phyloP scores from a whole-genome alignment of 345 rosid genomes.

The Camelina sativa region DNA sequence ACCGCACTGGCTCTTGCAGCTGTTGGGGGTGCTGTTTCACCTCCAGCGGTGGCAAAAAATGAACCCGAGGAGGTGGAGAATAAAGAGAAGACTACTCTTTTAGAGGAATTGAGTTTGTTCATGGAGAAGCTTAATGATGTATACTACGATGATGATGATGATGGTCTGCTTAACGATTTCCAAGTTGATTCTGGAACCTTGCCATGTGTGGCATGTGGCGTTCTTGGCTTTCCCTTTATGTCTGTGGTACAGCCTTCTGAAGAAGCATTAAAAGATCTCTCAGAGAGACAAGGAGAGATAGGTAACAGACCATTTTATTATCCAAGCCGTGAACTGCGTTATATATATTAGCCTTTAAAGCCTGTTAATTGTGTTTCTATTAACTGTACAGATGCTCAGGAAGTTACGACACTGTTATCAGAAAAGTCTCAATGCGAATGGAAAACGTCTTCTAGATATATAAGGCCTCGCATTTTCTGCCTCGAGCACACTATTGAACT shows the following conservation, averaged over 20 bases:
- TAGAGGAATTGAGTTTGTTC: slow-evolving; percentile 81
- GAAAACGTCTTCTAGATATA: slow-evolving; percentile 57
- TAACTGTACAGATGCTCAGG: slow-evolving; percentile 40
- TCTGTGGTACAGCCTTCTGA: slow-evolving; percentile 80
- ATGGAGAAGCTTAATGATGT: slow-evolving; percentile 79
- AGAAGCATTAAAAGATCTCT: slow-evolving; percentile 46
- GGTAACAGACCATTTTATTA: slow-evolving; percentile 34
- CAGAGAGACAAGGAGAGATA: slow-evolving; percentile 26
- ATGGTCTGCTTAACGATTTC: slow-evolving; percentile 79
- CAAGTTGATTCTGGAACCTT: slow-evolving; percentile 90
- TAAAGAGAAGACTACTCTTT: slow-evolving; percentile 54
- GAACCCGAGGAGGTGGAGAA: slow-evolving; percentile 30
- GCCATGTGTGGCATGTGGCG: slow-evolving; percentile 96
- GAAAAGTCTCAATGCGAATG: slow-evolving; percentile 47
- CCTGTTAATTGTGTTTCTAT: slow-evolving; percentile 18
- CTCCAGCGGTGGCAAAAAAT: slow-evolving; percentile 47
- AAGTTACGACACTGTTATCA: slow-evolving; percentile 38
- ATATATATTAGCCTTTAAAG: slow-evolving; percentile 19
- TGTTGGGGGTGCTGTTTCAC: slow-evolving; percentile 37
- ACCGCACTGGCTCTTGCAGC: slow-evolving; percentile 56
- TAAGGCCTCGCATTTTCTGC: slow-evolving; percentile 93
- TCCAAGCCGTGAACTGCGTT: slow-evolving; percentile 20
- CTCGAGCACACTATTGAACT: slow-evolving; percentile 88
- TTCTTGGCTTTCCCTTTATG: slow-evolving; percentile 99
- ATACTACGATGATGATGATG: slow-evolving; percentile 63